Base-by-base conservation (phyloP, 1,284 basidiomycete species). In the Flammula alnicola region DNA sequence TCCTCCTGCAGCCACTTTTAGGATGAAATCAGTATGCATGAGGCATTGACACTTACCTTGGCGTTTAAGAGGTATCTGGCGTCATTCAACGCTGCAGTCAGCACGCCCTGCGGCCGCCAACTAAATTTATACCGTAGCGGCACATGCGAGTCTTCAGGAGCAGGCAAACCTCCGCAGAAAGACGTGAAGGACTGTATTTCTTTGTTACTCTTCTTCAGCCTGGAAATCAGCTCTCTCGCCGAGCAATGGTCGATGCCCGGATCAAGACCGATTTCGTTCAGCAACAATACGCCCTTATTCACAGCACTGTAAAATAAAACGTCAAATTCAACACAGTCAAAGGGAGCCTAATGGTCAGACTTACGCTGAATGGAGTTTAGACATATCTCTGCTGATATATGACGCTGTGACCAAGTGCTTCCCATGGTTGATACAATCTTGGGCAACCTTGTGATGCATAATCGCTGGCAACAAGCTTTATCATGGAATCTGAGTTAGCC, bases 181-280 rank as follows among this genome's bases (percentile, higher is more conserved):
- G 93, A 95, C 1, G 86, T 85, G 69, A 97, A 98, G 0, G 91
- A 91, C 0, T 81, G 70, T 14, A 95, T 78, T 2, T 76, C 71
- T 63, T 88, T 86, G 10, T 78, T 76, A 57, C 88, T 72, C 1
- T 74, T 69, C 36, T 81, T 76, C 2, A 92, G 66, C 41, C 75
- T 71, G 46, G 78, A 73, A 26, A 95, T 73, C 26, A 97, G 76
- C 2, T 87, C 82, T 65, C 95, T 83, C 0, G 95, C 94, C 16
- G 91, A 93, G 66, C 90, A 88, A 63, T 97, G 95, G 70, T 98
- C 95, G 56, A 98, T 91, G n/a, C 95, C 95, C 0, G 95, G 95
- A 68, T 98, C 95, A 0, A 98, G 75, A 1, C 95, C 95, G 39
- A 97, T 93, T 71, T 98, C 95, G 61, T 95, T 96, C 37, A 98